Conservation (phyloP, 1,284 basidiomycete genomes). For the Boletus calvinii region DNA sequence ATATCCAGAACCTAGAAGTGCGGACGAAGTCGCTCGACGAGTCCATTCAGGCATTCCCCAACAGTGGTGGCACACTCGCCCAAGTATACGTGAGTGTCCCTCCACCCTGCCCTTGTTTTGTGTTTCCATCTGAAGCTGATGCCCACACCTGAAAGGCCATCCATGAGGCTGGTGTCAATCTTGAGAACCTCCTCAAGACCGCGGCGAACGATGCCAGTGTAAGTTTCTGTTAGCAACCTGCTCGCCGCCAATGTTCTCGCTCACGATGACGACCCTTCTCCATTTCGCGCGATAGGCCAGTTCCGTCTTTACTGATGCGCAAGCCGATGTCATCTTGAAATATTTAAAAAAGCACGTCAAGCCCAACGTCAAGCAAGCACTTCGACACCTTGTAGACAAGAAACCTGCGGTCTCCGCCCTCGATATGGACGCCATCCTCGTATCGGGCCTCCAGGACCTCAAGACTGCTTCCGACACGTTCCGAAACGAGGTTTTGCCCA, state of each 20-base stretch:
- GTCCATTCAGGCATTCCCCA: neutral
- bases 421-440: too few species aligned
- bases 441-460: neutral
- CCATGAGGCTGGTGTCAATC: rapidly evolving
- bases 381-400: neutral
- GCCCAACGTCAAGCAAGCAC: neutral
- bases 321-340: neutral
- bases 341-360: too few species aligned
- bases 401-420: neutral
- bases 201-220: conserved; percentile 1
- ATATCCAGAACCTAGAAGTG: neutral
- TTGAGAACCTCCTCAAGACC: rapidly evolving
- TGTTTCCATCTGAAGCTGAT: neutral
- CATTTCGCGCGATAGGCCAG: neutral
- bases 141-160: neutral
- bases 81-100: neutral
- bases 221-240: too few species aligned
- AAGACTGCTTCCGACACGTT: neutral
- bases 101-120: neutral
- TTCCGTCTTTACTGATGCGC: neutral
- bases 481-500: neutral
- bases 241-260: neutral
- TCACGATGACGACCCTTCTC: neutral
- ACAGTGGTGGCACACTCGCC: rapidly evolving
- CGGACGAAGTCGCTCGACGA: neutral